These are phyloP conservation scores for Podosphaera aphanis DNA, from an alignment of 2,329 filamentous ascomycete genomes.

Conservation along the genomic window DNA sequence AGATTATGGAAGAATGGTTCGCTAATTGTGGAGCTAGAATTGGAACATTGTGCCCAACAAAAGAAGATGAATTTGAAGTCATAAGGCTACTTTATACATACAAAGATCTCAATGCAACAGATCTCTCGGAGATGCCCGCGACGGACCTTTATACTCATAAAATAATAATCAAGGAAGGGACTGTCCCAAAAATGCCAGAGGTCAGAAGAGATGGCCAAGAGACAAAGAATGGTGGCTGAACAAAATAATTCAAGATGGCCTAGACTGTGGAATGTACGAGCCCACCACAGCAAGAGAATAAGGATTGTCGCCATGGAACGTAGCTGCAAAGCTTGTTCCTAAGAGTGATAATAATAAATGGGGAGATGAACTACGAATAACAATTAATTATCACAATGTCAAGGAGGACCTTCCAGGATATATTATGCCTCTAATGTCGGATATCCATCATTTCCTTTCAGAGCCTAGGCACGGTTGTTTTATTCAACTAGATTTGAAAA, in stretches of 20 bases:
- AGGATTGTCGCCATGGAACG: background rate
- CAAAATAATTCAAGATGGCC: background rate
- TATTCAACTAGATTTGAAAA: background rate
- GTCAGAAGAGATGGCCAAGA: background rate
- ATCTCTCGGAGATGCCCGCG: background rate
- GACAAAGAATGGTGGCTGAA: background rate
- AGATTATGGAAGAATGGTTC: background rate
- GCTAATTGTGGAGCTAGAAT: background rate
- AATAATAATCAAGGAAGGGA: background rate
- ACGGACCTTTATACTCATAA: background rate
- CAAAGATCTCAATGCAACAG: background rate
- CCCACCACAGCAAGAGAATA: background rate
- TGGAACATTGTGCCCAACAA: background rate
- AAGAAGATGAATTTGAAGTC: background rate
- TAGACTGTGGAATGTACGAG: background rate
- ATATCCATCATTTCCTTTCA: background rate
- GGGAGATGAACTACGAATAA: constrained; percentile 1
- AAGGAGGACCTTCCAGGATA: constrained; percentile 1
- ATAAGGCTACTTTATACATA: background rate
- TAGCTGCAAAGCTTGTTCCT: background rate
- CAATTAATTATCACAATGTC: background rate
- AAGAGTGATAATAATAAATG: background rate
- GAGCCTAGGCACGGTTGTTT: background rate
- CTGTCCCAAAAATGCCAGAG: background rate
- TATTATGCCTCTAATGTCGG: background rate